Base-by-base conservation (phyloP, 2,329 filamentous ascomycete genomes). In the Alternaria longipes region DNA sequence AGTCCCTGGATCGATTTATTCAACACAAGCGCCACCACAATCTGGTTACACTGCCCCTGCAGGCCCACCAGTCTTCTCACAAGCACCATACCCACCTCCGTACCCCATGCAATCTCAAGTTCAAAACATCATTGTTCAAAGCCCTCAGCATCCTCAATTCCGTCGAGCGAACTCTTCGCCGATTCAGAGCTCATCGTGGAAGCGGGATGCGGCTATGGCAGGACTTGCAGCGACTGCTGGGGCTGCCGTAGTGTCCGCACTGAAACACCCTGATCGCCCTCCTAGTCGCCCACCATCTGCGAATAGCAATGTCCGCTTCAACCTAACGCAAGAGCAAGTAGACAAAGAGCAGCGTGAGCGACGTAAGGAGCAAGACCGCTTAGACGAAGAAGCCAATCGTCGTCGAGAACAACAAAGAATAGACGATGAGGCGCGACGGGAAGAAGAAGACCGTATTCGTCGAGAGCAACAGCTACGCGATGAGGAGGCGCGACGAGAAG, bases 1-100 rank as follows among this genome's bases (percentile, higher is more conserved):
- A 0, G 88, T 96, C 3, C 89, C 89, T 38, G 86, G 86, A 63
- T 86, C 86, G 18, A 84, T 94, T 1, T 91, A 92, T 69, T 85
- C 80, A 20, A 79, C 79, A 5, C 81, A 83, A 61, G 74, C 77
- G 12, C 73, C 78, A 11, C 68, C 77, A 16, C 78, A 79, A 28
- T 59, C 79, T 41, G 72, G 75, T 6, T 83, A 84, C 62, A 73
- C 68, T 41, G 78, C 79, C 22, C 80, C 81, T 9, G 75, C 69
- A 24, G 79, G 79, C 3, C 78, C 80, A 44, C 75, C 81, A 1
- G 74, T 80, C 16, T 82, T 81, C 59, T 74, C 81, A 2, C 71
- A 73, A 52, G 34, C 47, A 1, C 55, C 65, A 32, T 66, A 64
- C 44, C 68, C 66, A 62, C 47, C 56, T 44, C 65, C 74, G 47